Evolutionary conservation across 208 protist genomes (phyloP), one percentile per base, ranked within the genome.

Genomic region (Trypanosoma avium): DNA sequence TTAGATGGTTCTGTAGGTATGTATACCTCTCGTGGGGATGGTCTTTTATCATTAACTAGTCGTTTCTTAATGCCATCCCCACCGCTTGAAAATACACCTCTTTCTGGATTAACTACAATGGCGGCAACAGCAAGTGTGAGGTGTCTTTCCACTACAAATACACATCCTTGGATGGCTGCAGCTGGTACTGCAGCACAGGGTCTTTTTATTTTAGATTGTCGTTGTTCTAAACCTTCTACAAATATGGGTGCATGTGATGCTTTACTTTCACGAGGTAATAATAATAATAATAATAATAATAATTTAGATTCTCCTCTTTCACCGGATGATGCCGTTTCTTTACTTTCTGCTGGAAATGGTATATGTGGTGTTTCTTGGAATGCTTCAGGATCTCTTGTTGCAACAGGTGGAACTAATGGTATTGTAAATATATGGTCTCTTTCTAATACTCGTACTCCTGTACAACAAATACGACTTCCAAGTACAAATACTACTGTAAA

Each of bases 321-420:
- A 8, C 38, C 69, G 9, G 26, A 19, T 0, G 55, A 57, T n/a
- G 35, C 33, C 12, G n/a, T 67, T 2, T 61, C 63, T 17, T 32
- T 67, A 30, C 63, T 72, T 61, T 60, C 69, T 22, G 53, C 49
- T 61, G 32, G 47, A 19, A 79, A 86, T 43, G 78, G 86, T 17
- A 63, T 92, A 6, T 90, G 80, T 65, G 77, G 80, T 26, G 73
- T 81, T 12, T 70, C 83, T 48, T 93, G 80, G 81, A 90, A 83
- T 54, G 66, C 73, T 24, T 78, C 71, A 4, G 82, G 86, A 35
- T 90, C 82, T 6, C 68, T 89, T 10, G 66, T 93, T 4, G 82
- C 82, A 15, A 84, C 82, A 12, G 86, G 86, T 48, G 75, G 69
- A 43, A 74, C 66, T 57, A 72, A 52, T 55, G 86, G 86, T 36